Evolutionary conservation across 2,329 filamentous ascomycete genomes (phyloP), one percentile per base, ranked within the genome.

Genomic region (Cercospora zeae-maydis): DNA sequence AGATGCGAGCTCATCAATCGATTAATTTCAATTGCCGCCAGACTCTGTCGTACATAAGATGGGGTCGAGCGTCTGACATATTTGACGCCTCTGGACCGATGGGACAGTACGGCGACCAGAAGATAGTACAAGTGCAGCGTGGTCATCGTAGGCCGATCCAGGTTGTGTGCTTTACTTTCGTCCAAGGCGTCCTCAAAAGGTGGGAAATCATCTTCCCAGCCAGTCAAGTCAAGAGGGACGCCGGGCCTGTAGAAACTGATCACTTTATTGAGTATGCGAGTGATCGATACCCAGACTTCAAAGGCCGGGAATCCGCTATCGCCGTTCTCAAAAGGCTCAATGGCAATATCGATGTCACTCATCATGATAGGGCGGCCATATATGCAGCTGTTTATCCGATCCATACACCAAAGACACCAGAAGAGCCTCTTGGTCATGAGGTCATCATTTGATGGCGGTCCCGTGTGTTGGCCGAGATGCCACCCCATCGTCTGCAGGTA

Each of bases 51-150:
- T 14, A 83, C 77, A 53, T 82, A 81, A 0, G 82, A 84, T 4
- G 80, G 74, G 4, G 79, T 81, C 2, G 79, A 79, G 34, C 79
- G 77, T 47, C 82, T 70, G 13, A 73, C 69, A 27, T 70, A 66
- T 56, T 79, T 13, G 76, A 78, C 33, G 74, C 77, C 60, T 47
- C 71, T 78, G 72, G 81, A 81, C 45, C 83, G 82, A 71, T 84
- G 83, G 2, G 83, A 84, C 1, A 84, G 75, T 68, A 86, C 84
- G 36, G 81, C 82, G 57, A 84, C 81, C 21, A 81, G 79, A 67
- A 85, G 81, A 63, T 86, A 85, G 70, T 82, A 84, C 2, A 86
- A 72, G 61, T 85, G 84, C 7, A 86, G 72, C 5, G 84, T 76
- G 13, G 78, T 76, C 71, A 76, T 77, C 70, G 66, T 75, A 70